Evolutionary conservation across 2,329 filamentous ascomycete species (phyloP), one percentile per base, ranked within the genome.

Genomic region (Ilyonectria sp.): DNA sequence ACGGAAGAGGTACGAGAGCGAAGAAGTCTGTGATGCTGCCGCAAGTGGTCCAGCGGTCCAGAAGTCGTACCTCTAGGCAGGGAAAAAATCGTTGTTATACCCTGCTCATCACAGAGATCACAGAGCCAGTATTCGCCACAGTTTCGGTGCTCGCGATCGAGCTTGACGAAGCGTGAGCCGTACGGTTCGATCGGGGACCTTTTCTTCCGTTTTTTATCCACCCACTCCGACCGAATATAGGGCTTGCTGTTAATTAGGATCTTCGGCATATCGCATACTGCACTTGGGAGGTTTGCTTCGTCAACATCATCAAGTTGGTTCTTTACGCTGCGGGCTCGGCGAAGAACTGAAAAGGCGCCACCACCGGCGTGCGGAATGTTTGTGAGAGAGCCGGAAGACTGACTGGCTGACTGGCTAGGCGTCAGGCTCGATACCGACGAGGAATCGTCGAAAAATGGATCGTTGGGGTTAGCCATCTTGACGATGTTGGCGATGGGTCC

Each of bases 21-120:
- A 50, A 50, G 47, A 29, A 50, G 47, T 50, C 21, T 50, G 47
- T 50, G 47, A 50, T 50, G 47, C 47, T 50, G 47, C 47, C 47
- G 47, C 47, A 50, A 29, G 47, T 50, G 21, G 47, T 50, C 47
- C 23, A 50, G 47, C 47, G 47, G 47, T 50, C 47, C 47, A 50
- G 47, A 50, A 50, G 23, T 50, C 47, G 23, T 50, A 29, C 47
- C 47, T 50, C 47, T 50, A 50, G 21, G 47, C 19, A 29, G 47
- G 47, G 47, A 29, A 29, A 29, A 26, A 29, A 50, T 50, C 47
- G 21, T 50, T 50, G 47, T 50, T 50, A 50, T 29, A 50, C 19
- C 13, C 23, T 50, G 47, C 47, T 50, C 47, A 50, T 50, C 47
- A 50, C 47, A 50, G 23, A 50, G 47, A 29, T 50, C 47, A 50